These are phyloP conservation scores for Triticum monococcum DNA, from an alignment of 176 grass and related monocot species.

Conservation along the genomic window DNA sequence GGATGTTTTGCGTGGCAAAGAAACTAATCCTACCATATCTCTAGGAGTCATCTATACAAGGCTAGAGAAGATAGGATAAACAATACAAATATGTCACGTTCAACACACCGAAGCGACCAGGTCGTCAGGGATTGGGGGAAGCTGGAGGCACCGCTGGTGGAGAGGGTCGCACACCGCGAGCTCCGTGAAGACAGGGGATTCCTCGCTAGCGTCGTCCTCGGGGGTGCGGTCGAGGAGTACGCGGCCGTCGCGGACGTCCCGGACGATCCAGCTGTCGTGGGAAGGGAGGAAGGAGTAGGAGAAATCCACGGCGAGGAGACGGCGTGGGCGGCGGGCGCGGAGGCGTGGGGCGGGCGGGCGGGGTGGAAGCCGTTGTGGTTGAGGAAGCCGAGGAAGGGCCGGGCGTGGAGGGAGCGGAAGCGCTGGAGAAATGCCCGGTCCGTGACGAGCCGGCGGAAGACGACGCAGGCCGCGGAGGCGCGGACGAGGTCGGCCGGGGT, in stretches of 20 bases:
- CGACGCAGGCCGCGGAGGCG: slow-evolving; percentile 27
- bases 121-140: slow-evolving; percentile 23
- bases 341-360: slow-evolving; percentile 25
- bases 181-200: not conserved
- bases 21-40: too few relatives aligned
- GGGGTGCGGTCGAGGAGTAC: slow-evolving; percentile 37
- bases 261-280: slow-evolving; percentile 20
- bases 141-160: slow-evolving; percentile 25
- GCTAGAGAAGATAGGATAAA: too few relatives aligned
- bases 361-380: slow-evolving; percentile 28
- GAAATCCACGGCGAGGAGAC: slow-evolving; percentile 39
- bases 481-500: slow-evolving; percentile 27
- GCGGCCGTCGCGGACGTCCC: slow-evolving; percentile 36
- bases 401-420: slow-evolving; percentile 36
- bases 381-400: slow-evolving; percentile 34
- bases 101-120: slow-evolving; percentile 27
- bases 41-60: too few relatives aligned
- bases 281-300: slow-evolving; percentile 42
- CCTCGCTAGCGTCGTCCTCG: not conserved
- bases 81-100: too few relatives aligned
- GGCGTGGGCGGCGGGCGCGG: not conserved
- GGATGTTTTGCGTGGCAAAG: too few relatives aligned
- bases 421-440: slow-evolving; percentile 41
- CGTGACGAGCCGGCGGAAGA: slow-evolving; percentile 20
- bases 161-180: slow-evolving; percentile 43